Evolutionary conservation across 23 red algal genomes (phyloP), one percentile per base, ranked within the genome.

Genomic region (Gracilariopsis chorda): DNA sequence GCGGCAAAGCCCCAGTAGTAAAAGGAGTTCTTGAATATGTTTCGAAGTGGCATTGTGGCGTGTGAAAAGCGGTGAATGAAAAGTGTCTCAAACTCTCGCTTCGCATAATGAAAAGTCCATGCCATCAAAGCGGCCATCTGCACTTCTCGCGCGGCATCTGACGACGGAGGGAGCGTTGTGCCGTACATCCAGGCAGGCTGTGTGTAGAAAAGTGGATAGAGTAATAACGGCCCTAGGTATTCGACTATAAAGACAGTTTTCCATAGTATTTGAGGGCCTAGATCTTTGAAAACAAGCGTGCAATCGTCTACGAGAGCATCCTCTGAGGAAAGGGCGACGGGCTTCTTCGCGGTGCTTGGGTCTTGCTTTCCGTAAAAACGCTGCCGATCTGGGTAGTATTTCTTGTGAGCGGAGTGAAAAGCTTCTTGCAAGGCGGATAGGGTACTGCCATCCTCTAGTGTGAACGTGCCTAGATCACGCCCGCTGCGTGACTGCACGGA

Each of bases 1-100:
- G 87, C 79, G 30, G 96, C 96, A 89, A 95, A 98, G 2, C 96
- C 96, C 96, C 96, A 98, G 69, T 98, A 98, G 78, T 98, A 98
- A 8, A 46, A 37, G 47, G 79, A 98, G 59, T 98, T 98, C 53
- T 98, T 98, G 56, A 91, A 52, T 28, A 98, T 64, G 70, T 98
- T 98, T n/a, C 45, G 37, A 68, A 90, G 79, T 9, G 96, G 96
- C 96, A 98, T 98, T n/a, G 96, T 98, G 23, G 96, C 86, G 59
- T 98, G 87, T n/a, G 92, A 95, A 78, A 98, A 98, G 43, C 93
- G 92, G 48, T 98, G 96, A n/a, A 98, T 75, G 33, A 98, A 95
- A 12, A 98, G 82, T 20, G 96, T 98, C 71, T 98, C 96, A 29
- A 98, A 77, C 74, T 95, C 92, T 12, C 96, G 73, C 77, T 98